Conservation (phyloP, 148 eudicot species). For the Persicaria tinctoria region DNA sequence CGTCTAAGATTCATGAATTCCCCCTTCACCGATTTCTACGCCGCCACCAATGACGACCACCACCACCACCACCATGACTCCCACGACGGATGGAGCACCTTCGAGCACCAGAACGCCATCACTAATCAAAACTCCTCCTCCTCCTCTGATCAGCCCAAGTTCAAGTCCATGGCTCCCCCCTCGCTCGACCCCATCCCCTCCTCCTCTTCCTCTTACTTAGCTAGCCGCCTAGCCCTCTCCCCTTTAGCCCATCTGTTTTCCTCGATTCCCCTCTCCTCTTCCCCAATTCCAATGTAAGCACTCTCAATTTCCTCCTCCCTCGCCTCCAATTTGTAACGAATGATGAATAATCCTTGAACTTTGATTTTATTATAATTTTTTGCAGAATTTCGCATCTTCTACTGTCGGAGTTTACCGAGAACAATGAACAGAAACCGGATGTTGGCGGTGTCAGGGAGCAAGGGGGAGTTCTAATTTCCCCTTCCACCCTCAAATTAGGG, state of each 20-base stretch:
- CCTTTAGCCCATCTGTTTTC: too few relatives aligned
- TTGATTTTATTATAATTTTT: neutral
- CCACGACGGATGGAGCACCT: neutral
- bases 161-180: constrained; percentile 50
- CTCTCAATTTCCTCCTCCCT: too few relatives aligned
- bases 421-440: too few relatives aligned
- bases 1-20: constrained; percentile 29
- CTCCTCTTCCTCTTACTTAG: constrained; percentile 27
- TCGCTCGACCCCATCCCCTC: constrained; percentile 27
- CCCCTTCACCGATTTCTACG: constrained; percentile 54
- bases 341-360: too few relatives aligned
- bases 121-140: neutral
- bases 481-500: too few relatives aligned
- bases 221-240: neutral
- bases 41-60: constrained; percentile 10
- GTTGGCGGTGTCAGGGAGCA: too few relatives aligned
- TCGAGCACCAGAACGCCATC: neutral
- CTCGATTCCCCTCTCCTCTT: too few relatives aligned
- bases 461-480: too few relatives aligned
- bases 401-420: too few relatives aligned
- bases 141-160: constrained; percentile 34
- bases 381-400: constrained; percentile 57
- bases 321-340: too few relatives aligned
- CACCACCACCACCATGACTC: constrained; percentile 9
- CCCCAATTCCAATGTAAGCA: too few relatives aligned